Evolutionary conservation across 441 rosid genomes (phyloP).

Genomic region (Brassica balearica): DNA sequence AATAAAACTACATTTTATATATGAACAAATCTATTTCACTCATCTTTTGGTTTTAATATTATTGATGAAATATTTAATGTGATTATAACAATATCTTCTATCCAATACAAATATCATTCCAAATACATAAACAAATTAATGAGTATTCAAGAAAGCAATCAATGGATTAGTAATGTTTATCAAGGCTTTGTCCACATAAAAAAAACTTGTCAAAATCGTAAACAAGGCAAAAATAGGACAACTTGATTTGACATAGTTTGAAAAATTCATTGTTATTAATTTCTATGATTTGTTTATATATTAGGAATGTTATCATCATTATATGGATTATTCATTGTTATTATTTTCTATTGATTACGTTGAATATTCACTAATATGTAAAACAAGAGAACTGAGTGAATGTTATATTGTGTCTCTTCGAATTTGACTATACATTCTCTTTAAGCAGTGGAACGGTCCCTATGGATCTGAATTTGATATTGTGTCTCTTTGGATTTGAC

Average conservation of each 20-base stretch:
- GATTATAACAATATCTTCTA: not conserved
- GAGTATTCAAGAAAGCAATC: not conserved
- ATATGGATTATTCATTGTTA: no score
- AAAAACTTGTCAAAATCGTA: not conserved
- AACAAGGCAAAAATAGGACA: not conserved
- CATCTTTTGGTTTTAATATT: not conserved
- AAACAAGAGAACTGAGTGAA: no score
- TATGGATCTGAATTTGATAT: no score
- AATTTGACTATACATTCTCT: no score
- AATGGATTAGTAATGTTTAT: not conserved
- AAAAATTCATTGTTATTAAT: not conserved
- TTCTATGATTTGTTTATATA: not conserved
- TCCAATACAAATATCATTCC: not conserved
- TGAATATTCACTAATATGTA: no score
- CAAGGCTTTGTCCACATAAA: not conserved
- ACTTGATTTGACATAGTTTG: not conserved
- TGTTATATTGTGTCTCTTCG: no score
- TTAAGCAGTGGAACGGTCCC: no score
- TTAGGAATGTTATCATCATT: not conserved
- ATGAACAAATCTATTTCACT: not conserved
- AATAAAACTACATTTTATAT: not conserved
- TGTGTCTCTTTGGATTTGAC: no score
- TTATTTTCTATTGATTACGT: no score
- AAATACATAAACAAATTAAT: no score
- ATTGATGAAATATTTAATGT: not conserved